phyloP scores from a whole-genome alignment of 1,284 basidiomycete species.

The Irpex sp. region DNA sequence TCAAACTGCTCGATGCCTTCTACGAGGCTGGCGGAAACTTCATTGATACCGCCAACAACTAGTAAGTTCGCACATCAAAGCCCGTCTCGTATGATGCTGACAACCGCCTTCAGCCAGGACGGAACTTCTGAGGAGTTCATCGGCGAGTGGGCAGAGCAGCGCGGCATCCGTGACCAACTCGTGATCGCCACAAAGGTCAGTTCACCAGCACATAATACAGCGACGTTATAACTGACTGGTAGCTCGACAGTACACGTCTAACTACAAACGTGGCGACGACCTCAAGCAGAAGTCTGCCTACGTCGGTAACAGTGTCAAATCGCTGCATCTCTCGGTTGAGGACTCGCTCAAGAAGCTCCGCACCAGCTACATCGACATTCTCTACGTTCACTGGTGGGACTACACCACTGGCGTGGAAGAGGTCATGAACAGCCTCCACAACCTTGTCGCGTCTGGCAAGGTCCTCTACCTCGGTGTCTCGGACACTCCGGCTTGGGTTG shows the following conservation, averaged over 20 bases:
- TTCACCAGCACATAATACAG: not conserved
- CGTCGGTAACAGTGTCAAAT: conserved; percentile 5
- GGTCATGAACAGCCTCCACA: conserved; percentile 8
- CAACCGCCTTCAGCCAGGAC: conserved; percentile 7
- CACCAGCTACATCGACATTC: conserved; percentile 7
- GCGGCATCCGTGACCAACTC: conserved; percentile 12
- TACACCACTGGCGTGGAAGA: conserved; percentile 5
- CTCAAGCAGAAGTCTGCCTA: conserved; percentile 6
- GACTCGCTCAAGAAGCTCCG: conserved; percentile 5
- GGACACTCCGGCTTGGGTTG: conserved; percentile 26
- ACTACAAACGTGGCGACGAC: conserved; percentile 21
- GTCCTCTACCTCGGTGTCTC: conserved; percentile 21
- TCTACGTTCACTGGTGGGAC: conserved; percentile 10
- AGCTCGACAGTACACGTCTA: conserved; percentile 24
- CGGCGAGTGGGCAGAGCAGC: conserved; percentile 15
- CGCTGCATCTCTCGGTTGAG: conserved; percentile 1
- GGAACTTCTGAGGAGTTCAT: conserved; percentile 13
- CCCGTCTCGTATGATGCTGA: not conserved
- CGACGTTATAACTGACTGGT: not conserved
- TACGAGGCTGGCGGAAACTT: conserved; percentile 17
- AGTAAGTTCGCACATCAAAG: conserved; percentile 2
- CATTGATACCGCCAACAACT: conserved; percentile 15
- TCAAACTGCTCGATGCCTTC: conserved; percentile 19
- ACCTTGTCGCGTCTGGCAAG: conserved; percentile 6
- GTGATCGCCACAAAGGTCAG: conserved; percentile 14